phyloP scores from a whole-genome alignment of 768 basidiomycete genomes.

The Postia placenta region DNA sequence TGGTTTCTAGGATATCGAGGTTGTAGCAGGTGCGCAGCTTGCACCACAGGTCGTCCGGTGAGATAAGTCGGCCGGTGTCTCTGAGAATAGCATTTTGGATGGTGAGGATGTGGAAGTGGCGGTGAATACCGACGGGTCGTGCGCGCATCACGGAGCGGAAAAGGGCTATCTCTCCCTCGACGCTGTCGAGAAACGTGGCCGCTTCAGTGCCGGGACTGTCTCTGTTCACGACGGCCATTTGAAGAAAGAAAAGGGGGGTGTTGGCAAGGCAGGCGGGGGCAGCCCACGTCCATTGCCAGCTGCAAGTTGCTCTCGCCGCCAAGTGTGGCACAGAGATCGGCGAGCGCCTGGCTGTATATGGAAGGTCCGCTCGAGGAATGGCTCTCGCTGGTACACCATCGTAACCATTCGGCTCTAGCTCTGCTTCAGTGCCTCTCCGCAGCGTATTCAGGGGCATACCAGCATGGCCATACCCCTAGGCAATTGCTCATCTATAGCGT shows the following conservation, averaged over 20 bases:
- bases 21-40: slow-evolving; percentile 71
- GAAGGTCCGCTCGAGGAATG: too few relatives aligned
- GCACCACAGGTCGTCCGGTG: slow-evolving; percentile 63
- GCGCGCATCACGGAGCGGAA: slow-evolving; percentile 79
- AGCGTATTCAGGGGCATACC: too few relatives aligned
- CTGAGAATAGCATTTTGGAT: slow-evolving; percentile 67
- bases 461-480: too few relatives aligned
- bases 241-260: not conserved
- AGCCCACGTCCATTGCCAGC: too few relatives aligned
- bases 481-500: too few relatives aligned
- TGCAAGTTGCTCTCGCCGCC: too few relatives aligned
- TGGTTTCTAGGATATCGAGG: slow-evolving; percentile 65
- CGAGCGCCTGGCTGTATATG: not conserved
- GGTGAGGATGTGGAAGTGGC: slow-evolving; percentile 74
- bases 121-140: slow-evolving; percentile 78
- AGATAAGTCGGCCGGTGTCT: slow-evolving; percentile 59
- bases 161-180: slow-evolving; percentile 81
- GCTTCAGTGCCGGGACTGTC: not conserved
- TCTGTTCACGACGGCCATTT: not conserved
- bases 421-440: too few relatives aligned
- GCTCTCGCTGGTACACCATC: too few relatives aligned
- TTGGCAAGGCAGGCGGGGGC: too few relatives aligned
- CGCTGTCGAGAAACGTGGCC: slow-evolving; percentile 42
- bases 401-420: too few relatives aligned
- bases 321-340: not conserved